Evolutionary conservation across 2,329 filamentous ascomycete genomes (phyloP).

Genomic region (Exophiala mesophila): DNA sequence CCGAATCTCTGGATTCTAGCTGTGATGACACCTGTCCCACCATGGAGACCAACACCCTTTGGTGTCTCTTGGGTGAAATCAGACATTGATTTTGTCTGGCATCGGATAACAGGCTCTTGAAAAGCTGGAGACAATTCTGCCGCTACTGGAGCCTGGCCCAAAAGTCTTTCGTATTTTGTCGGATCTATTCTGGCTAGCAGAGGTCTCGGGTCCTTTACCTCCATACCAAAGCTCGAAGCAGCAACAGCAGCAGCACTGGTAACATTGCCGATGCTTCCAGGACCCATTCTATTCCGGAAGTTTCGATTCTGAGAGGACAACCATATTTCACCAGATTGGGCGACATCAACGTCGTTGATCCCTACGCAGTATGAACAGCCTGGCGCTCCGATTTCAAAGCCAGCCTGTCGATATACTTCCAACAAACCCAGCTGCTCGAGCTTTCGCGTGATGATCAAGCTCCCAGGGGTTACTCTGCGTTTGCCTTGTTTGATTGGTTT

Average conservation of each 20-base stretch:
- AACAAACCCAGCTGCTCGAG: conserved; percentile 34
- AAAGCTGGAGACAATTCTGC: background rate
- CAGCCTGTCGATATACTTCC: conserved; percentile 37
- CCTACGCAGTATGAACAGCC: conserved; percentile 46
- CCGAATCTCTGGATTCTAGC: background rate
- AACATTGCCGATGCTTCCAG: conserved; percentile 40
- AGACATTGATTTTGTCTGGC: background rate
- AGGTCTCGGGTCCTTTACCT: conserved; percentile 34
- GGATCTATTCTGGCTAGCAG: conserved; percentile 17
- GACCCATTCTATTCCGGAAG: conserved; percentile 44
- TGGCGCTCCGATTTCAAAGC: conserved; percentile 39
- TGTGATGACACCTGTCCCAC: background rate
- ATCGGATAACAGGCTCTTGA: background rate
- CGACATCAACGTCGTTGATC: conserved; percentile 37
- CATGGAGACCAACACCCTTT: too few species aligned
- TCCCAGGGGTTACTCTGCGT: conserved; percentile 39
- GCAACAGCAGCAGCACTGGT: conserved; percentile 44
- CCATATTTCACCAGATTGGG: conserved; percentile 40
- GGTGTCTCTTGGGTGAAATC: too few species aligned
- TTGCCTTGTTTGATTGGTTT: conserved; percentile 31
- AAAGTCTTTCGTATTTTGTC: background rate
- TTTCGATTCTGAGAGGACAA: conserved; percentile 44
- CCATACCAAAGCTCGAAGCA: conserved; percentile 44
- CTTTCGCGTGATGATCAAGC: conserved; percentile 35
- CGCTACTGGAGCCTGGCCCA: background rate